Evolutionary conservation across 208 protist genomes (phyloP), one percentile per base, ranked within the genome.

Genomic region (Spironucleus salmonicida): DNA sequence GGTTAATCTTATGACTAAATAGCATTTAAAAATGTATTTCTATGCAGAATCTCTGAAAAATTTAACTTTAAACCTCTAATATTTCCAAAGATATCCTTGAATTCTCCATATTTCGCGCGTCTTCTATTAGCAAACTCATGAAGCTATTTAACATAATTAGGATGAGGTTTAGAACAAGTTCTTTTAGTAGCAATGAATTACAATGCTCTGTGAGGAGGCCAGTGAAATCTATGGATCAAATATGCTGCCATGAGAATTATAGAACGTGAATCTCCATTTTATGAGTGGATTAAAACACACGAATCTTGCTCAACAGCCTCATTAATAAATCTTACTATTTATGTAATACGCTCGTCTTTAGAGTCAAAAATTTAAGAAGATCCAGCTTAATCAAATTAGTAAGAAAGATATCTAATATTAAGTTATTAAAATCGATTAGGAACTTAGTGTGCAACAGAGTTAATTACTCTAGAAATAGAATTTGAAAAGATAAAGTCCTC

Each of bases 41-140:
- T 26, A 32, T 77, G 74, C 13, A 77, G 58, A 26, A 42, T 30
- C 34, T 77, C 74, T 32, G 74, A 32, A 58, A 29, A n/a, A 58
- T 42, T 61, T n/a, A 77, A 58, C 58, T 58, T 67, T 2, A 77
- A 27, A 9, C 59, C 32, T 30, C 32, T 45, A 34, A 62, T 77
- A 58, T 62, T 67, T 39, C 59, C 59, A 32, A 77, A 77, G n/a
- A 77, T 77, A 35, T 77, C 74, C 35, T 68, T 77, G 74, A 77
- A 77, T 32, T 62, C 74, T 32, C 74, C 74, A 15, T 59, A 61
- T 67, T 64, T 59, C 34, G 34, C n/a, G 2, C 74, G 58, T 19
- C 32, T 15, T 15, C 58, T 30, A 15, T 68, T 42, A 15, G 74
- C 74, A 9, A 41, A 77, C 19, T 77, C 59, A 58, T 69, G 32